Conservation (phyloP, 768 basidiomycete genomes). For the Krasilnikovozyma curviuscula region DNA sequence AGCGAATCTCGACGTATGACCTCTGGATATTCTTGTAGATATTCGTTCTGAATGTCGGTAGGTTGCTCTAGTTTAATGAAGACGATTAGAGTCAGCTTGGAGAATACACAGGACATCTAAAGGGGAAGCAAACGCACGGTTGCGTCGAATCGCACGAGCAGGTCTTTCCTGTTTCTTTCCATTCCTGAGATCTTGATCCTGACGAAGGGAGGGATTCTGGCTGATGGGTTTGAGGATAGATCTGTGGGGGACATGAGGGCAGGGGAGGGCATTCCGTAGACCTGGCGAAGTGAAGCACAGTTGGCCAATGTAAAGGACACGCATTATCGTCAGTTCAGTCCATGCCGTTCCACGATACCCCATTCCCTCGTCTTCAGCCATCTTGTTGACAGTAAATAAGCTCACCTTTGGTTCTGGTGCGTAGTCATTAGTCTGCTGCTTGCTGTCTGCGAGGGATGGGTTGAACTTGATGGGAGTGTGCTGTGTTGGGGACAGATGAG, state of each 20-base stretch:
- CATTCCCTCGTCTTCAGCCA: too few species aligned
- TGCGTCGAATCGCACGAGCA: slow-evolving; percentile 82
- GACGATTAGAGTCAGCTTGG: not conserved
- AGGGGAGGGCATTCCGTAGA: slow-evolving; percentile 4
- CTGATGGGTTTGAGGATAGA: not conserved
- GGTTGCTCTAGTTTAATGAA: slow-evolving; percentile 50
- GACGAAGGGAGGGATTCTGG: slow-evolving; percentile 36
- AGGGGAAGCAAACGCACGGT: slow-evolving; percentile 40
- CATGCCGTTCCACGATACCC: too few species aligned
- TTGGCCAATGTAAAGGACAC: too few species aligned
- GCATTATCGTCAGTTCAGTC: too few species aligned
- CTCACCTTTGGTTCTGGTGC: too few species aligned
- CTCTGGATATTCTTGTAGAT: slow-evolving; percentile 79
- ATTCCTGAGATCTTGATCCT: slow-evolving; percentile 73
- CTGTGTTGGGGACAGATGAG: too few species aligned
- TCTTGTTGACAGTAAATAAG: too few species aligned
- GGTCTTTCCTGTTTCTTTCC: slow-evolving; percentile 86
- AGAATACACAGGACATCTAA: not conserved
- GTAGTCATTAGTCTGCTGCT: too few species aligned
- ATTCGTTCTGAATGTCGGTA: slow-evolving; percentile 44
- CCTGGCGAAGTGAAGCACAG: too few species aligned
- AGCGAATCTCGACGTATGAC: slow-evolving; percentile 84
- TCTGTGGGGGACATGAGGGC: slow-evolving; percentile 6
- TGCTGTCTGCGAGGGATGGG: too few species aligned
- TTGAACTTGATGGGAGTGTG: too few species aligned